A percentile compares a stretch with the other conserved stretches of the same genome.
phyloP scores from a whole-genome alignment of 305 asterid genomes.

The Petunia hybrid region DNA sequence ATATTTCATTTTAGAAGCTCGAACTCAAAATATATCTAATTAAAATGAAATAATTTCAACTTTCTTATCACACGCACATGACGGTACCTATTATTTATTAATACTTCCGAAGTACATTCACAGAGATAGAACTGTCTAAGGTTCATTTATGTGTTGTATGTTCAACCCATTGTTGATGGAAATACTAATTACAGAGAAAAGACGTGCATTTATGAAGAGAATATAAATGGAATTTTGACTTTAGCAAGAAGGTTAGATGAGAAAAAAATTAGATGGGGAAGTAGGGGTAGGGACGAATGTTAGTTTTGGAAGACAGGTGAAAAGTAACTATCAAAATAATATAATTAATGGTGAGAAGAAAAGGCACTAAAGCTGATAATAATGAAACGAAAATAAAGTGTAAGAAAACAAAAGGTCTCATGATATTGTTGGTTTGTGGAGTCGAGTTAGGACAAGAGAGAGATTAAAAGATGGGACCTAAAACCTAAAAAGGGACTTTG shows the following conservation, averaged over 20 bases:
- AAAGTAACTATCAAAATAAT: constrained; percentile 37
- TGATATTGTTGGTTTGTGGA: constrained; percentile 29
- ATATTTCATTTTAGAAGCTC: no score
- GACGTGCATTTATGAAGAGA: constrained; percentile 12
- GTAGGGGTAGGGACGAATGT: constrained; percentile 28
- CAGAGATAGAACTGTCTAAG: not conserved
- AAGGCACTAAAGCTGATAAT: constrained; percentile 30
- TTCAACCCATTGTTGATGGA: not conserved
- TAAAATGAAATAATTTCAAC: no score
- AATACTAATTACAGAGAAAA: not conserved
- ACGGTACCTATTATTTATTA: not conserved
- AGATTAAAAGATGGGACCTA: constrained; percentile 10
- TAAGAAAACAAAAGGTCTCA: constrained; percentile 31
- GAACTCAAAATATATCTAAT: no score
- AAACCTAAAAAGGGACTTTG: constrained; percentile 30
- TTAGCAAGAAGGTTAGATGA: constrained; percentile 33
- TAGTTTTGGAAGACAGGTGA: constrained; percentile 34
- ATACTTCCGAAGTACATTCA: not conserved
- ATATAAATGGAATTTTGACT: not conserved
- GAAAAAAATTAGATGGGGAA: constrained; percentile 29
- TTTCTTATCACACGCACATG: not conserved
- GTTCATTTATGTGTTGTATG: not conserved
- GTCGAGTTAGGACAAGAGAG: constrained; percentile 1
- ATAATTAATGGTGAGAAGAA: constrained; percentile 22
- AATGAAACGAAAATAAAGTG: constrained; percentile 31